Evolutionary conservation across 2,329 filamentous ascomycete genomes (phyloP), one percentile per base, ranked within the genome.

Genomic region (Emmonsiellopsis sp.): DNA sequence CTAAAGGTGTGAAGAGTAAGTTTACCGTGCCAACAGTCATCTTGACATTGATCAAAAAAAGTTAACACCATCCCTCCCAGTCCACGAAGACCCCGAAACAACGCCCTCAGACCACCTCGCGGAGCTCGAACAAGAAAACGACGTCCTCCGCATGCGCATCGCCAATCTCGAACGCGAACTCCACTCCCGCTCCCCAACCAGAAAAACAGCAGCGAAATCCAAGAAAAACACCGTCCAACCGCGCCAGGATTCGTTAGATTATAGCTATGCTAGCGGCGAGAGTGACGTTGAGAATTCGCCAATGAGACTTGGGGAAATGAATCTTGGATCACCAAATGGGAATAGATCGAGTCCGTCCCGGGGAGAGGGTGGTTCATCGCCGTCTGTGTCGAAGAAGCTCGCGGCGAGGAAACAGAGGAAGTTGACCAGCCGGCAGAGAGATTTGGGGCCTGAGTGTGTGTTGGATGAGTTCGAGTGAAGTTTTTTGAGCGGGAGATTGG

Each of bases 41-140:
- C 13, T 2, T 33, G 40, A 51, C 2, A 52, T 45, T 10, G n/a
- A 33, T 46, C 10, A 14, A 9, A 3, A 34, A 34, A 13, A 11
- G 33, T 31, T 49, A 17, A 27, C 27, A 14, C 34, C 61, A 61
- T 62, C 60, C 54, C 54, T 63, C 13, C 56, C 55, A 68, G 71
- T 78, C 40, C 70, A 75, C 50, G 68, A 75, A 62, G 75, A 77
- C 34, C 75, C 78, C 1, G 65, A 66, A 7, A 71, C 70, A 8
- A 71, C 76, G 9, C 72, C 77, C 6, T 72, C 82, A 58, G 85
- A 86, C 61, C 80, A 65, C 32, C 73, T 84, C 5, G 80, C 85
- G 62, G 79, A 85, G 45, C 71, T 90, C 1, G 81, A 87, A 61
- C 71, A 82, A 49, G 87, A 91, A 63, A 89, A 90, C 52, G 83